Evolutionary conservation across 2,329 filamentous ascomycete species (phyloP).

Genomic region (Mollisiaceae sp.): DNA sequence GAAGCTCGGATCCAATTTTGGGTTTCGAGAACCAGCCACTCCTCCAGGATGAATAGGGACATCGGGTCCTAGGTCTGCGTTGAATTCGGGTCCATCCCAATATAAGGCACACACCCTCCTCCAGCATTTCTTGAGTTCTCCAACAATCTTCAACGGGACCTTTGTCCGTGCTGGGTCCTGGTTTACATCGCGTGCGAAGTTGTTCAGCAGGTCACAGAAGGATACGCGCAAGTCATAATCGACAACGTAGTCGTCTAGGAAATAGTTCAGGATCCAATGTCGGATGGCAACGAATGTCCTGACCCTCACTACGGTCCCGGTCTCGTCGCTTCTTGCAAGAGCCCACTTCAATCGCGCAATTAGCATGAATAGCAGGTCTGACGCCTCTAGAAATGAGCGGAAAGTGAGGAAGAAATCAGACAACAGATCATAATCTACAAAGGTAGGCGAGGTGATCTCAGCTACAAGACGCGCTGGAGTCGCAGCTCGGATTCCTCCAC

Average conservation of each 20-base stretch:
- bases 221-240: slow-evolving; percentile 74
- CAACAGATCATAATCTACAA: slow-evolving; percentile 94
- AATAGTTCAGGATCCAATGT: slow-evolving; percentile 99
- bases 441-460: slow-evolving; percentile 94
- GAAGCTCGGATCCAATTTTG: slow-evolving; percentile 58
- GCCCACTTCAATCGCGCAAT: slow-evolving; percentile 89
- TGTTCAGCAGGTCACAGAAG: slow-evolving; percentile 84
- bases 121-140: slow-evolving; percentile 97
- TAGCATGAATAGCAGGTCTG: slow-evolving; percentile 80
- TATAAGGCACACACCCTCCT: slow-evolving; percentile 86
- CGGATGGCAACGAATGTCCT: slow-evolving; percentile 93
- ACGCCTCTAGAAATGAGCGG: slow-evolving; percentile 79
- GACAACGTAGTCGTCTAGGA: slow-evolving; percentile 88
- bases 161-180: slow-evolving; percentile 51
- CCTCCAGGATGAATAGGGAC: slow-evolving; percentile 77
- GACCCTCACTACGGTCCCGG: slow-evolving; percentile 92
- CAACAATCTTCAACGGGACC: slow-evolving; percentile 80
- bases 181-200: slow-evolving; percentile 61
- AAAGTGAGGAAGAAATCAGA: slow-evolving; percentile 99
- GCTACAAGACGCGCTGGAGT: slow-evolving; percentile 90
- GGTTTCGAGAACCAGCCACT: slow-evolving; percentile 65
- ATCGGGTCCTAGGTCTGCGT: slow-evolving; percentile 64
- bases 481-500: slow-evolving; percentile 81
- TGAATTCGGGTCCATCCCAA: slow-evolving; percentile 78
- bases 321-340: slow-evolving; percentile 77